Evolutionary conservation across 2,329 filamentous ascomycete genomes (phyloP).

Genomic region (Magnaporthales sp.): DNA sequence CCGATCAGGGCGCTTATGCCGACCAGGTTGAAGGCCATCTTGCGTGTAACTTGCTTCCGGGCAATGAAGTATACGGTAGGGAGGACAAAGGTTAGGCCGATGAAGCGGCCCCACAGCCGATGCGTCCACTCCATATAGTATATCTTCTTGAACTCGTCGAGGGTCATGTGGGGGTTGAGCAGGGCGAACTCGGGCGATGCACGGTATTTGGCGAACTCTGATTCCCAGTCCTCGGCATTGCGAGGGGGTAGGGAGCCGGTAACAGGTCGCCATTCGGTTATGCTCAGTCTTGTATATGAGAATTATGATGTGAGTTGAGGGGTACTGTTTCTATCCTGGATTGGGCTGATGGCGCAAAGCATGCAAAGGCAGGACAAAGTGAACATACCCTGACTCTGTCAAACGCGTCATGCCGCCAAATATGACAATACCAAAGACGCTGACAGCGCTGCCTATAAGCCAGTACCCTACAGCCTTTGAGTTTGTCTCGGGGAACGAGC

Average conservation of each 20-base stretch:
- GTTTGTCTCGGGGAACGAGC: conserved; percentile 49
- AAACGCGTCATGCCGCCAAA: conserved; percentile 89
- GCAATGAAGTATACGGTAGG: conserved; percentile 85
- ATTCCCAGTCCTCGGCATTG: conserved; percentile 74
- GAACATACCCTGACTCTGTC: conserved; percentile 81
- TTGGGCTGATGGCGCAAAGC: neutral
- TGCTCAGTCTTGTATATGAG: conserved; percentile 62
- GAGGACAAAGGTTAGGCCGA: conserved; percentile 82
- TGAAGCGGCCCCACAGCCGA: conserved; percentile 84
- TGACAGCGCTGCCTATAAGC: conserved; percentile 83
- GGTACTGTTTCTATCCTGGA: neutral
- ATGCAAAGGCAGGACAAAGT: neutral
- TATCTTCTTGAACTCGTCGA: conserved; percentile 94
- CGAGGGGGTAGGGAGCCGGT: conserved; percentile 84
- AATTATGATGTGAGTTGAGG: neutral
- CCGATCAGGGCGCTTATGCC: conserved; percentile 87
- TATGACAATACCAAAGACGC: conserved; percentile 94
- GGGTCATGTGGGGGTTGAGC: conserved; percentile 85
- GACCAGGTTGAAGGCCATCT: conserved; percentile 67
- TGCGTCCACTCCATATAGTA: conserved; percentile 99
- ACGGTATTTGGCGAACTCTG: conserved; percentile 87
- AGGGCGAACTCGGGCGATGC: conserved; percentile 87
- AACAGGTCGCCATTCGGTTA: conserved; percentile 97
- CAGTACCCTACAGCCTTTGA: conserved; percentile 80
- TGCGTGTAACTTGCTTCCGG: conserved; percentile 64